Base-by-base conservation (phyloP, 108 stramenopile species). In the Phaeodactylum tricornutum region DNA sequence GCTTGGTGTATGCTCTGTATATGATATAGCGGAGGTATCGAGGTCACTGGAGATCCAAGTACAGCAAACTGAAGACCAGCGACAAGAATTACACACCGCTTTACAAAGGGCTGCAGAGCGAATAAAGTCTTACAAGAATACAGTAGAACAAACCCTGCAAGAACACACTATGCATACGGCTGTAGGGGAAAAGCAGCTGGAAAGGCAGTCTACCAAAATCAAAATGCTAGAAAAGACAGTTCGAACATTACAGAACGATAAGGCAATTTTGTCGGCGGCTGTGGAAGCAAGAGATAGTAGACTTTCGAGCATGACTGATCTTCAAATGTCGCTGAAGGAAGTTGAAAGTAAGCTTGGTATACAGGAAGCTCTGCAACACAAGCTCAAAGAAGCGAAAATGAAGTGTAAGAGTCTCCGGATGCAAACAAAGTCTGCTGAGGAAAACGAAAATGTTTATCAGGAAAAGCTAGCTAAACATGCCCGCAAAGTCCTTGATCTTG, bases 221-320 rank as follows among this genome's bases (percentile, higher is more conserved):
- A n/a, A n/a, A n/a, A n/a, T n/a, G n/a, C n/a, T 78, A 20, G 74
- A 73, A 45, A 84, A 78, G 52, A 48, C 53, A 11, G 57, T 74
- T 25, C 66, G 62, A 39, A 43, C 82, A 21, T 53, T 79, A 6
- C 70, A 65, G 24, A 88, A 88, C 51, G 87, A 88, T 58, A 81
- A 82, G 75, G 75, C 77, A 6, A 78, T 88, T 7, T 53, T 84
- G 20, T 41, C 55, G 16, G 87, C 87, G 12, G 73, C 75, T 16
- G 64, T 88, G 21, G 82, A 84, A 27, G 76, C 79, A 20, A 59
- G 87, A n/a, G 82, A 84, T 64, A 63, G 74, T 31, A 78, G 74
- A 43, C 43, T 77, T 37, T 32, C 47, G 0, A 68, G 67, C 53
- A 75, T 83, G 52, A 72, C 47, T 2, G 64, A 54, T 44, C 47